Evolutionary conservation across 1,284 basidiomycete genomes (phyloP).

Genomic region (Microbotryomycetes sp.): DNA sequence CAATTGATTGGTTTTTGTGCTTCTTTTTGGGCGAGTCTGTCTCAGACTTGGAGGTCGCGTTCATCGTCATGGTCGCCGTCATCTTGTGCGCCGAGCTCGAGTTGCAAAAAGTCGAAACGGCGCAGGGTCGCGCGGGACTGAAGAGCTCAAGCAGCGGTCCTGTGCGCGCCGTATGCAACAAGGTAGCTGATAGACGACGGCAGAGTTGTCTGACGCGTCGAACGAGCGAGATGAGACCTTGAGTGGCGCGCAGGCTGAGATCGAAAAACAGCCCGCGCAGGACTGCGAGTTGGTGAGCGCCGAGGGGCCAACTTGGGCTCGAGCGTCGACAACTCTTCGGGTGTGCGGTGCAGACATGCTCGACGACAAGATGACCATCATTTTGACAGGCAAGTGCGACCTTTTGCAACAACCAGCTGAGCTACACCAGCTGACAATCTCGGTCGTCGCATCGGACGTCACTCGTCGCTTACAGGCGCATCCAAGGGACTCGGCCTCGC

Average conservation of each 20-base stretch:
- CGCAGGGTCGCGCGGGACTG: neutral
- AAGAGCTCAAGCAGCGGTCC: neutral
- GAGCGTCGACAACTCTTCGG: neutral
- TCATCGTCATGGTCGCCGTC: neutral
- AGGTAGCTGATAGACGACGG: too few relatives aligned
- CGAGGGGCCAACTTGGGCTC: neutral
- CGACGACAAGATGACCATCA: neutral
- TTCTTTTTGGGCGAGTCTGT: too few relatives aligned
- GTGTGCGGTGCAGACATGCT: neutral
- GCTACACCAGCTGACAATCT: neutral
- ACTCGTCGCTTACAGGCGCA: conserved; percentile 30
- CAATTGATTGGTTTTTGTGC: too few relatives aligned
- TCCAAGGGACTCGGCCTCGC: conserved; percentile 69
- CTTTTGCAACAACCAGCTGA: neutral
- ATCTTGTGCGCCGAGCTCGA: too few relatives aligned
- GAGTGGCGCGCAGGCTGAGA: neutral
- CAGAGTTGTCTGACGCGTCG: too few relatives aligned
- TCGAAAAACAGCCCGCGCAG: too few relatives aligned
- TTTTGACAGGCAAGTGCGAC: neutral
- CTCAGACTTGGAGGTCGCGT: too few relatives aligned
- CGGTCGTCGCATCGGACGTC: neutral
- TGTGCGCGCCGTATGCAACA: neutral
- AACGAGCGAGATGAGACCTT: neutral
- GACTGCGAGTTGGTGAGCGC: too few relatives aligned
- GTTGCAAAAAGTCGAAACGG: neutral